Base-by-base conservation (phyloP, 768 basidiomycete genomes). In the Rhodotorula toruloides region DNA sequence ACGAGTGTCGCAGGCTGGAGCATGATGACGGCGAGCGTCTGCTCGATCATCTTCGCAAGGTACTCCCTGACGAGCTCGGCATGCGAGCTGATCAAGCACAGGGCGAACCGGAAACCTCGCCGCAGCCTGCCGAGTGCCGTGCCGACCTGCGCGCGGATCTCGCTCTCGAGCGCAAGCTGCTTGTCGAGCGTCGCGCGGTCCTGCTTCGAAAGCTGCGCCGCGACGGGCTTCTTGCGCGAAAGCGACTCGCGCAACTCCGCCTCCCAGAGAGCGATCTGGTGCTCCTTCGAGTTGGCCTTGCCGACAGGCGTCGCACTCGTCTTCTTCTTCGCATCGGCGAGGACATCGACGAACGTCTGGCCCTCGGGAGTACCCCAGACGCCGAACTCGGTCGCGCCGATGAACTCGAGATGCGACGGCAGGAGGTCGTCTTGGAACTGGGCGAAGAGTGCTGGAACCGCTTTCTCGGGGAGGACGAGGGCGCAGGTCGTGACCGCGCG, bases 181-280 rank as follows among this genome's bases (percentile, higher is more conserved):
- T 85, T 85, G 55, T 87, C 83, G 19, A 98, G 84, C n/a, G 90
- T 82, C 0, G 85, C 86, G 66, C 88, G 85, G 64, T 96, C 90
- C 64, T 88, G 86, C 75, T 91, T 97, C 2, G 89, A 89, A 25
- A 97, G 77, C 3, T 77, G 74, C 2, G 81, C 77, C 16, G 84
- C 82, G 47, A 58, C 64, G 31, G 69, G 67, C 76, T 89, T 90
- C 80, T 97, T 97, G 61, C 79, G 84, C 11, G 89, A 89, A 2
- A 97, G 80, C 0, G 87, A 85, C 71, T 89, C 86, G 16, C 92
- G 84, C n/a, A 94, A 80, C 66, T 99, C 93, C 34, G 86, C 87
- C 67, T 99, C 96, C 94, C 94, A 99, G 74, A 90, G 87, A 25
- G 90, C 87, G 21, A 94, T 88, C 42, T 90, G 90, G 10, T 88